Evolutionary conservation across 1,284 basidiomycete species (phyloP).

Genomic region (Vanrija sp.): DNA sequence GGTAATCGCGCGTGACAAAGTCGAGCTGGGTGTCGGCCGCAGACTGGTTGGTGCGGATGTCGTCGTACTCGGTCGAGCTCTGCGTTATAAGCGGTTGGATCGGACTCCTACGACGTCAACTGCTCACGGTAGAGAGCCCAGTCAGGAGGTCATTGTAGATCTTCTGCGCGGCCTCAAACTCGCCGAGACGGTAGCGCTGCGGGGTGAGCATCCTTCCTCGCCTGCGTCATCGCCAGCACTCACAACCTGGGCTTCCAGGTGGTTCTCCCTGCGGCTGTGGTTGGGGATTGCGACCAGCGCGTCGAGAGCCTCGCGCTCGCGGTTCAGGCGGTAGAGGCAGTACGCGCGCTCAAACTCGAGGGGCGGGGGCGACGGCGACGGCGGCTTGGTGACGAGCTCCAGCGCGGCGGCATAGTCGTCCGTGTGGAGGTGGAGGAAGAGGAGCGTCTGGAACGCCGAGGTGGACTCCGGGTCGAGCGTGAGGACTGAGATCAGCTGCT

Average conservation of each 20-base stretch:
- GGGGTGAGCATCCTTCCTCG: too few relatives aligned
- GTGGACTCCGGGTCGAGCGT: conserved; percentile 61
- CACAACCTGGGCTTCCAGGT: conserved; percentile 81
- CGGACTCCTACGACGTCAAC: not conserved
- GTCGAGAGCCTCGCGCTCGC: conserved; percentile 61
- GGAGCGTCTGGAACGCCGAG: conserved; percentile 71
- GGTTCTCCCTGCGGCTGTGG: conserved; percentile 62
- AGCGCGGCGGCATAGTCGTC: conserved; percentile 57
- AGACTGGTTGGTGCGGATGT: conserved; percentile 74
- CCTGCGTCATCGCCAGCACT: conserved; percentile 31
- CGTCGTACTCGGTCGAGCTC: conserved; percentile 79
- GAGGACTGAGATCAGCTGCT: conserved; percentile 56
- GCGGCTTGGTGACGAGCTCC: conserved; percentile 43
- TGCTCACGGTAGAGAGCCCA: conserved; percentile 61
- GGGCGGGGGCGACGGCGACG: conserved; percentile 19
- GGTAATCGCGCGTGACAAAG: conserved; percentile 68
- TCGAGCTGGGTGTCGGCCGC: conserved; percentile 74
- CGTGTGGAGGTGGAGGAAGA: conserved; percentile 76
- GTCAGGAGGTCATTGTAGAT: conserved; percentile 74
- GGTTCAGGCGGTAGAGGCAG: conserved; percentile 71
- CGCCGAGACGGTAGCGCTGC: conserved; percentile 70
- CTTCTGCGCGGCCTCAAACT: conserved; percentile 66
- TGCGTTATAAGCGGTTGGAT: conserved; percentile 35
- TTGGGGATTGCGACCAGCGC: conserved; percentile 55
- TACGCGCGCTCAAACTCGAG: conserved; percentile 70